Base-by-base conservation (phyloP, 2,329 filamentous ascomycete species). In the Diaporthe sp. region DNA sequence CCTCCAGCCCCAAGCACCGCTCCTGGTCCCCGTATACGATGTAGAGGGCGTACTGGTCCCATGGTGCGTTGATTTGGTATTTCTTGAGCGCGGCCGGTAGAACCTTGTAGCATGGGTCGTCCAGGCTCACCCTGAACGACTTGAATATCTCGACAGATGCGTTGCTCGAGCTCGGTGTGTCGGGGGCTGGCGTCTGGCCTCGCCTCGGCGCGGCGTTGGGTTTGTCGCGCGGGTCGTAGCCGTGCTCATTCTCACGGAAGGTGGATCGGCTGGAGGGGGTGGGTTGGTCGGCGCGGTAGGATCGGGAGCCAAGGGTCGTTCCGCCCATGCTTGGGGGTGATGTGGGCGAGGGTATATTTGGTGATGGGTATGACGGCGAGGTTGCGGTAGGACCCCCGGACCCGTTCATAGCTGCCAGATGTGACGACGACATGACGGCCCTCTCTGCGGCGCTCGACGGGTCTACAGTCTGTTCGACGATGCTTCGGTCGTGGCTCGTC, bases 1-100 rank as follows among this genome's bases (percentile, higher is more conserved):
- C 97, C 73, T 98, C 94, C 77, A 98, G 87, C 0, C 94, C 95
- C 50, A 99, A 85, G 82, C 96, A 98, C 19, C 97, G 92, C 85
- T 99, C 97, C 84, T 98, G 95, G 80, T 98, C 96, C n/a, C 97
- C 97, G 79, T 98, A 98, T 5, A 99, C 97, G 82, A 99, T 99
- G 81, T 98, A 99, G 42, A 99, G 87, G 0, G 97, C 96, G 81
- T 99, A 99, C 81, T 98, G 95, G 78, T 97, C 94, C 94, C 96
- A 98, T 68, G 98, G 96, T 30, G 96, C 96, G 78, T 97, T 96
- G 86, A 99, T 99, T 81, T 98, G 97, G 85, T 99, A 99, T 82
- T 98, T 98, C 82, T 97, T 97, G 25, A 99, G 89, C 3, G 97
- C 97, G 22, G 97, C 97, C 1, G 97, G 97, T 2, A 99, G 88